Evolutionary conservation across 768 basidiomycete genomes (phyloP).

Genomic region (Guyanaporus albipodus): DNA sequence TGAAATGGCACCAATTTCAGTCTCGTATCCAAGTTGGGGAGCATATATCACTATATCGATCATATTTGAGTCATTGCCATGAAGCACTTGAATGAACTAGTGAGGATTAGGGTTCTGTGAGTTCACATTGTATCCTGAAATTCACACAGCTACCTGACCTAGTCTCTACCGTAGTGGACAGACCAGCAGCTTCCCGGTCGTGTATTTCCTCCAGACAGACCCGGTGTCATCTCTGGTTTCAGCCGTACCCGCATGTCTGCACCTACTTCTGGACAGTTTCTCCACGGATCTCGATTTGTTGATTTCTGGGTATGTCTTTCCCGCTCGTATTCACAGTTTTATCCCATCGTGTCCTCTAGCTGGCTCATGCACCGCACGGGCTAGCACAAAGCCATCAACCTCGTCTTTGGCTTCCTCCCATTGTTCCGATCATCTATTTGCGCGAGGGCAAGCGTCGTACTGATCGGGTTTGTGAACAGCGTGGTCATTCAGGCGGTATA

Average conservation of each 20-base stretch:
- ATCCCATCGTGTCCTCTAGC: constrained; percentile 3
- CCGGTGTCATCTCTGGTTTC: background rate
- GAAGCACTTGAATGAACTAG: too few species aligned
- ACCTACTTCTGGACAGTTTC: constrained; percentile 48
- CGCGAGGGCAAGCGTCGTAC: constrained; percentile 18
- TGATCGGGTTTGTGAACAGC: background rate
- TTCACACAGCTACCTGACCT: too few species aligned
- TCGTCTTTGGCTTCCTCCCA: constrained; percentile 47
- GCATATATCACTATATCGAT: too few species aligned
- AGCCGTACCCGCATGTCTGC: constrained; percentile 34
- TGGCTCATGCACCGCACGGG: constrained; percentile 52
- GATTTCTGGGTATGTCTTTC: constrained; percentile 41
- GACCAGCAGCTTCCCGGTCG: too few species aligned
- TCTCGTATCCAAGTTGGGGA: too few species aligned
- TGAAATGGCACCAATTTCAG: too few species aligned
- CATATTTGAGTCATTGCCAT: too few species aligned
- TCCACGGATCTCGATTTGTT: constrained; percentile 48
- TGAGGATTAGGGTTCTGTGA: too few species aligned
- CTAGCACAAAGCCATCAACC: constrained; percentile 45
- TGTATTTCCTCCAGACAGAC: too few species aligned
- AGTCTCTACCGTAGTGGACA: too few species aligned
- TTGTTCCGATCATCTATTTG: constrained; percentile 36
- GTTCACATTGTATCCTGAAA: too few species aligned
- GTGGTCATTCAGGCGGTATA: constrained; percentile 8
- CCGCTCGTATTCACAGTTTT: background rate